phyloP scores from a whole-genome alignment of 169 alveolate genomes.

The Eimeria sp. region DNA sequence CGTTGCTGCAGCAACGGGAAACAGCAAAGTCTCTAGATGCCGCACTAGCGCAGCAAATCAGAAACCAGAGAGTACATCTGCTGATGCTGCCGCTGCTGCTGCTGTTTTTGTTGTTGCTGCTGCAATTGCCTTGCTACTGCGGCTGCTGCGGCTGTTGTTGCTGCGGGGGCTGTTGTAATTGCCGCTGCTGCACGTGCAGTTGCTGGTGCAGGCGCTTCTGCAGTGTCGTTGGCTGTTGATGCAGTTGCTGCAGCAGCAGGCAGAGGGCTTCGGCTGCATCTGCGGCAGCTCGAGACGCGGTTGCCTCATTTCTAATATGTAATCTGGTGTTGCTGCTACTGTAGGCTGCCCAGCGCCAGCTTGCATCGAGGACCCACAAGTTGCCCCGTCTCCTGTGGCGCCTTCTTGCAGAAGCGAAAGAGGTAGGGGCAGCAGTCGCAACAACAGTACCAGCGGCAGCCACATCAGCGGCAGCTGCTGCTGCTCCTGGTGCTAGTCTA shows the following conservation, averaged over 20 bases:
- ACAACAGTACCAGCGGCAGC: not conserved
- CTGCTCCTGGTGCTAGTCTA: too few species aligned
- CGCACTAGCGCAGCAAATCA: not conserved
- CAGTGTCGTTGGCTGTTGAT: not conserved
- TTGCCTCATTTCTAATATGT: too few species aligned
- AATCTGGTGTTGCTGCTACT: not conserved
- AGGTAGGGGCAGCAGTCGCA: not conserved
- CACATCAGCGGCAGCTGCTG: not conserved
- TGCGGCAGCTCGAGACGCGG: too few species aligned
- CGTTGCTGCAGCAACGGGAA: constrained; percentile 45
- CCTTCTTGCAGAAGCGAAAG: constrained; percentile 68
- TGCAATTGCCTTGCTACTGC: not conserved
- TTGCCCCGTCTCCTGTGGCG: constrained; percentile 69
- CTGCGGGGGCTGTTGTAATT: not conserved
- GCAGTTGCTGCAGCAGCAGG: not conserved
- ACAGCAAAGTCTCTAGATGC: not conserved
- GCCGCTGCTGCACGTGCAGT: not conserved
- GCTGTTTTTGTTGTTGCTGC: not conserved
- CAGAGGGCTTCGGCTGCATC: too few species aligned
- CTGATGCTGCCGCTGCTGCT: not conserved
- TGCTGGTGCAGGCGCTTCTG: not conserved
- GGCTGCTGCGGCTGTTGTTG: not conserved
- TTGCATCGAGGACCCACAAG: not conserved
- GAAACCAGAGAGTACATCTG: not conserved
- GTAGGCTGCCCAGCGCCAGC: constrained; percentile 34